These are phyloP conservation scores for Schizophyllum amplum DNA, from an alignment of 1,284 basidiomycete species.

Conservation along the genomic window DNA sequence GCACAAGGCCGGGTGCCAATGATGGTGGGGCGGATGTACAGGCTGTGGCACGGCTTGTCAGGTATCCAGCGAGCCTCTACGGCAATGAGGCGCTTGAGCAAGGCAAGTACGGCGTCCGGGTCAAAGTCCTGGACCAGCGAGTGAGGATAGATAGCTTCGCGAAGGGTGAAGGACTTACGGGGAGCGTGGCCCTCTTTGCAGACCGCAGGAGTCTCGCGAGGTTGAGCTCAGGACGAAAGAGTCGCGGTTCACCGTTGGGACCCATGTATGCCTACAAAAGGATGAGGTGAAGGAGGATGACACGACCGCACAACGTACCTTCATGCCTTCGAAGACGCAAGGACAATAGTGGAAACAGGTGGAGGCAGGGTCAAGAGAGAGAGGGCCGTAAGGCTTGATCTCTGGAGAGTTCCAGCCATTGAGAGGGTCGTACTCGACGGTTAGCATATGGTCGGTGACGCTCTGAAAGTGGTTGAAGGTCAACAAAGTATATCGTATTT, in stretches of 20 bases:
- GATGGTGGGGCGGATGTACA: constrained; percentile 78
- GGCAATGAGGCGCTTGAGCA: constrained; percentile 64
- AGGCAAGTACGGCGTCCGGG: too few species aligned
- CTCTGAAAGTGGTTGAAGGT: constrained; percentile 18
- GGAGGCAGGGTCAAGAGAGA: constrained; percentile 66
- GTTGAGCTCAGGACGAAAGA: constrained; percentile 79
- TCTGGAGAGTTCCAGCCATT: constrained; percentile 75
- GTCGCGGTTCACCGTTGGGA: constrained; percentile 49
- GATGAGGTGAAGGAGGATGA: background rate
- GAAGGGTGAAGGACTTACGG: too few species aligned
- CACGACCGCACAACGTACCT: constrained; percentile 33
- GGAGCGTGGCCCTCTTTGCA: constrained; percentile 57
- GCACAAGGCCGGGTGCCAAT: constrained; percentile 71
- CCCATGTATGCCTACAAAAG: constrained; percentile 66
- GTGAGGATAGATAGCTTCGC: constrained; percentile 15
- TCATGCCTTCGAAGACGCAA: constrained; percentile 85
- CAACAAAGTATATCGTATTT: background rate
- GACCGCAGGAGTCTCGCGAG: constrained; percentile 68
- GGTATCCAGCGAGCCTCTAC: constrained; percentile 77
- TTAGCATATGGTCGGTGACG: constrained; percentile 78
- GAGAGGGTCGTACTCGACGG: constrained; percentile 50
- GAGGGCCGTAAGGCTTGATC: constrained; percentile 71
- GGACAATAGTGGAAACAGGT: constrained; percentile 74
- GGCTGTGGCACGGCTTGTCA: constrained; percentile 51
- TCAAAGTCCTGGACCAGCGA: background rate